Evolutionary conservation across 2,329 filamentous ascomycete species (phyloP).

Genomic region (Monilinia polystroma): DNA sequence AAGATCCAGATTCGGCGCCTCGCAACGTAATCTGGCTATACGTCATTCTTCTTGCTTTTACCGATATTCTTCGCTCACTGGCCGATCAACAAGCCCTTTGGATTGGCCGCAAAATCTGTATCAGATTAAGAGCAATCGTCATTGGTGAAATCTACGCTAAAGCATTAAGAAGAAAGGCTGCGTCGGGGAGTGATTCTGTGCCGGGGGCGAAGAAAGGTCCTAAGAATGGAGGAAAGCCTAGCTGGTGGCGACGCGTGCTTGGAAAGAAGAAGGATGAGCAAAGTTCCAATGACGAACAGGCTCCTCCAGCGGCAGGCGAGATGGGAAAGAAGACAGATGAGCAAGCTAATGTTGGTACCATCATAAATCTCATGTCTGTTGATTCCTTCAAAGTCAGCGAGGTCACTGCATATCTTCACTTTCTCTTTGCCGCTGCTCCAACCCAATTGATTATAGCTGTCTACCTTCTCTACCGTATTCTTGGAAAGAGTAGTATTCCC

Average conservation of each 20-base stretch:
- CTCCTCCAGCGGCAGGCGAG: slow-evolving; percentile 21
- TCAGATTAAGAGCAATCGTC: slow-evolving; percentile 88
- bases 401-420: slow-evolving; percentile 91
- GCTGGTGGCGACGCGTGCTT: slow-evolving; percentile 53
- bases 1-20: slow-evolving; percentile 72
- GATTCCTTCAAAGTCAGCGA: slow-evolving; percentile 99
- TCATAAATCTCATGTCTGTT: slow-evolving; percentile 99
- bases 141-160: slow-evolving; percentile 98
- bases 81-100: slow-evolving; percentile 82
- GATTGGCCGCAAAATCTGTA: slow-evolving; percentile 92
- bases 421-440: slow-evolving; percentile 87
- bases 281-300: slow-evolving; percentile 34
- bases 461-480: slow-evolving; percentile 79
- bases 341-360: slow-evolving; percentile 92
- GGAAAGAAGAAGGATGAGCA: slow-evolving; percentile 47
- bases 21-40: slow-evolving; percentile 93
- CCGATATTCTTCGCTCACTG: slow-evolving; percentile 72
- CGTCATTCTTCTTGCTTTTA: slow-evolving; percentile 83
- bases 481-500: slow-evolving; percentile 90
- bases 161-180: slow-evolving; percentile 84
- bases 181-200: slow-evolving; percentile 71
- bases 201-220: slow-evolving; percentile 57
- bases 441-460: slow-evolving; percentile 83
- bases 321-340: slow-evolving; percentile 51
- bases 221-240: slow-evolving; percentile 45